Conservation (phyloP, 352 stramenopile species). For the Phytophthora melonis region DNA sequence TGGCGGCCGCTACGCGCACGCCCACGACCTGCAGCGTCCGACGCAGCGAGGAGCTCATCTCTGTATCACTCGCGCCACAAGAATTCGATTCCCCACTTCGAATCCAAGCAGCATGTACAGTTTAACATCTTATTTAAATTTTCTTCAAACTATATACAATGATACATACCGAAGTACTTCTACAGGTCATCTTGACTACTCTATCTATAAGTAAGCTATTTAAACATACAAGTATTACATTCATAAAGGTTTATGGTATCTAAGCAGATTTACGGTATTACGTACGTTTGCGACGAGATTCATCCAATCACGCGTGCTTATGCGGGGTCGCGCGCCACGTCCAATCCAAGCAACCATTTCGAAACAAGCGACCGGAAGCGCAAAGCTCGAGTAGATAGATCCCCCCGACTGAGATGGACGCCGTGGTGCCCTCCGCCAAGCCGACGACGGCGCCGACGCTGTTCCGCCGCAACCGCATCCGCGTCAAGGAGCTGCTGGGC, state of each 20-base stretch:
- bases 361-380: conserved; percentile 19
- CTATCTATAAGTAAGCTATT: too few relatives aligned
- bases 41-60: conserved; percentile 44
- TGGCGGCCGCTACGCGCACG: conserved; percentile 70
- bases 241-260: too few relatives aligned
- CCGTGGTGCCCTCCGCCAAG: conserved; percentile 52
- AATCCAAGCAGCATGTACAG: too few relatives aligned
- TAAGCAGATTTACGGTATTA: too few relatives aligned
- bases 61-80: conserved; percentile 41
- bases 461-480: conserved; percentile 85
- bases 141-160: too few relatives aligned
- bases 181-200: too few relatives aligned
- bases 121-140: too few relatives aligned
- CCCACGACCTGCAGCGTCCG: conserved; percentile 69
- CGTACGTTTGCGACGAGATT: conserved; percentile 2
- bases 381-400: background rate
- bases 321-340: background rate
- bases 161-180: too few relatives aligned
- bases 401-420: conserved; percentile 44
- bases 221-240: too few relatives aligned
- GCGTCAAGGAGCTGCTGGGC: conserved; percentile 85
- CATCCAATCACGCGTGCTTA: conserved; percentile 34
- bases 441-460: conserved; percentile 62
- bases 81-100: background rate
- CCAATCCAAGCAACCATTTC: conserved; percentile 39